A percentile compares a stretch with the other conserved stretches of the same genome.
Conservation (phyloP, 1,139 yeast genomes). For the Blastobotrys arbuscula region DNA sequence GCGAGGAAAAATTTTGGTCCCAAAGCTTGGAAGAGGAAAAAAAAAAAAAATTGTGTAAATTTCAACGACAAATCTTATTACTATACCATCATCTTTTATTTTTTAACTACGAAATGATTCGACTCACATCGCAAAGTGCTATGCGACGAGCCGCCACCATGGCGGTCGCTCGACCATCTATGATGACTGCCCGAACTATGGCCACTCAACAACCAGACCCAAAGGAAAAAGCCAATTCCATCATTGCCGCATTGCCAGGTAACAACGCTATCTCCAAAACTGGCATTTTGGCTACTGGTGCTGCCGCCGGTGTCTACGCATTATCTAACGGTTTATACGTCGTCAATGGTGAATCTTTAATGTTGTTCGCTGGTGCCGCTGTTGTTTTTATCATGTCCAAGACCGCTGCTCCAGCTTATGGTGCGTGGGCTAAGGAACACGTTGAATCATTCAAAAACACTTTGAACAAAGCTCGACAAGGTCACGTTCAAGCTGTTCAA, state of each 20-base stretch:
- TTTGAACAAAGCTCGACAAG: conserved; percentile 81
- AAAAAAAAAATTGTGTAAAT: conserved; percentile 1
- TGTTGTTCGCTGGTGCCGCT: conserved; percentile 73
- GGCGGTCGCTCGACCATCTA: conserved; percentile 23
- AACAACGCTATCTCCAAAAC: conserved; percentile 83
- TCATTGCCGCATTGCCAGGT: conserved; percentile 92
- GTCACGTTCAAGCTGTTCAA: conserved; percentile 89
- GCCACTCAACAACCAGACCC: conserved; percentile 53
- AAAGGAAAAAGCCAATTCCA: conserved; percentile 83
- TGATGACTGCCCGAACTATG: conserved; percentile 26
- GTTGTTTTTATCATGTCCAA: conserved; percentile 74
- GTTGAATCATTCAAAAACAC: conserved; percentile 74
- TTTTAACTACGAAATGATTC: conserved; percentile 20
- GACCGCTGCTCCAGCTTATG: conserved; percentile 89
- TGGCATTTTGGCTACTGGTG: conserved; percentile 88
- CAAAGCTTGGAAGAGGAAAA: neutral
- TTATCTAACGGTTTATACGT: conserved; percentile 90
- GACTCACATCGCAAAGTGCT: conserved; percentile 25
- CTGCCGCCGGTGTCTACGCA: conserved; percentile 93
- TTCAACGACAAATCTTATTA: neutral
- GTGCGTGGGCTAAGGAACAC: conserved; percentile 92
- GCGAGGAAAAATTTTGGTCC: neutral
- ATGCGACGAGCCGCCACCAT: conserved; percentile 20
- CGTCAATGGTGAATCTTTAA: conserved; percentile 88
- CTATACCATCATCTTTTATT: neutral